Evolutionary conservation across 257 asterid genomes (phyloP), one percentile per base, ranked within the genome.

Genomic region (Ilex aquifolium): DNA sequence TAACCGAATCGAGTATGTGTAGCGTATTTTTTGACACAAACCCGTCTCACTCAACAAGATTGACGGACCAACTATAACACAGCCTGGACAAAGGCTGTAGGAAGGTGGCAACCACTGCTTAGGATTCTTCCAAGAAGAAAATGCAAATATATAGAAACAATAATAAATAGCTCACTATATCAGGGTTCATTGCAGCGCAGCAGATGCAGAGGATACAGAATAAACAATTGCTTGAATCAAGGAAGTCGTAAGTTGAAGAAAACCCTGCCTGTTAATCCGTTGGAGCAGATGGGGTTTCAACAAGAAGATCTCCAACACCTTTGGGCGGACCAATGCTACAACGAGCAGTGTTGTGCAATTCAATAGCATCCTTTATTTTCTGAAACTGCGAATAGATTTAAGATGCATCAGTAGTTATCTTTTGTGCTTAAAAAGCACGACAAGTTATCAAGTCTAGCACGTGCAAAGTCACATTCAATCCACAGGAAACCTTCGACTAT

Each of bases 271-370:
- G 79, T 56, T 74, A 68, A 66, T 75, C 84, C 70, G 77, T 85
- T 5, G 85, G 74, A 66, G 81, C 62, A 7, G 76, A 57, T 68
- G 69, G 64, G 64, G 64, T 67, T 76, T 71, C 95, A 3, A 87
- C 82, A 40, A 60, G 73, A 50, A 90, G 61, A 61, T 88, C 85
- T 60, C 93, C 91, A 6, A 90, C 82, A 44, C 96, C 96, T 78
- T 49, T 77, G 50, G 93, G 91, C 8, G 97, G 93, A 4, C 96
- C 95, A n/a, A 87, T 80, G 81, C 96, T 90, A 82, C 97, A 90
- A 4, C 97, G 82, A 36, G 79, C 95, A 13, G 95, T 84, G 77
- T 84, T 91, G 60, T 91, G 97, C 44, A 76, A 79, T 71, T 65
- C 54, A n/a, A 91, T 84, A 14, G 97, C 89, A 58, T 85, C 95